These are phyloP conservation scores for Gypsophila paniculata DNA, from an alignment of 179 eudicot genomes.

Conservation along the genomic window DNA sequence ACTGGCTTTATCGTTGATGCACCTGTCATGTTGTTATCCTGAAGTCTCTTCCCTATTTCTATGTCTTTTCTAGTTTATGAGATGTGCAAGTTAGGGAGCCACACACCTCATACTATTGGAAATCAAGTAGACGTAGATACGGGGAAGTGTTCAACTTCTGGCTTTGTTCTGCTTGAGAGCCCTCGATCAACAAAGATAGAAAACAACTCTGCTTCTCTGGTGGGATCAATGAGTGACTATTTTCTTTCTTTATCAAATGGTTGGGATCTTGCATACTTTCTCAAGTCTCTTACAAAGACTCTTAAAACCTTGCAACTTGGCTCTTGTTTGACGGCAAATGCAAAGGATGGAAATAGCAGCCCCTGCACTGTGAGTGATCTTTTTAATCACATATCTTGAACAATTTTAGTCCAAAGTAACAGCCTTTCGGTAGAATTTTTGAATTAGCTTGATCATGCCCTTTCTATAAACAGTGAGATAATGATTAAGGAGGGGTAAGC, in stretches of 20 bases:
- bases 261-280: conserved; percentile 86
- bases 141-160: conserved; percentile 73
- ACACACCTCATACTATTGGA: conserved; percentile 68
- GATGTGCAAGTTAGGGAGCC: conserved; percentile 90
- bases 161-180: conserved; percentile 82
- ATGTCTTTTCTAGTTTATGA: conserved; percentile 61
- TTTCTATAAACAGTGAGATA: too few species aligned
- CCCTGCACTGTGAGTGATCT: conserved; percentile 69
- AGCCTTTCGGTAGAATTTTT: neutral
- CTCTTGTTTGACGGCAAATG: conserved; percentile 44
- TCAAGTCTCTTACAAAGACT: conserved; percentile 79
- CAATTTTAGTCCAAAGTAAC: neutral
- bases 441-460: neutral
- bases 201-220: conserved; percentile 58
- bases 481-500: too few species aligned
- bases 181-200: conserved; percentile 84
- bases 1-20: neutral
- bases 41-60: neutral
- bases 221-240: conserved; percentile 89
- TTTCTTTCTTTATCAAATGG: conserved; percentile 75
- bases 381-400: neutral
- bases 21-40: neutral
- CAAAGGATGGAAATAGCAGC: conserved; percentile 70
- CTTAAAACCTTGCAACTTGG: conserved; percentile 69
- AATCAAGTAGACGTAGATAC: conserved; percentile 75